Evolutionary conservation across 1,139 yeast genomes (phyloP).

Genomic region (Kodamaea arcana): DNA sequence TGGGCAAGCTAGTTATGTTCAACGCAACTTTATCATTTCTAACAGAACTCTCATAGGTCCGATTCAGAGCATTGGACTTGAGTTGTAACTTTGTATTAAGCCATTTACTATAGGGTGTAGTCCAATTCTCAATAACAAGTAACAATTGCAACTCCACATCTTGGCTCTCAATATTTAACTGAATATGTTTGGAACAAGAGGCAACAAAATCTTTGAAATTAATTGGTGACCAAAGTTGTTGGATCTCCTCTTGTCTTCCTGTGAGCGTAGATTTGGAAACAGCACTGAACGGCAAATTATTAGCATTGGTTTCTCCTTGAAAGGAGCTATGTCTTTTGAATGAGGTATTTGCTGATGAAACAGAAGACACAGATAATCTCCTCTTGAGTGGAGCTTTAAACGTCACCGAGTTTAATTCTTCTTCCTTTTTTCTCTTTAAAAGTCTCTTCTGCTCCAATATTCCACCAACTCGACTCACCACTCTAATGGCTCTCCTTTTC

Average conservation of each 20-base stretch:
- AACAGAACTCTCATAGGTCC: slow-evolving; percentile 25
- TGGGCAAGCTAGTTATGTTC: slow-evolving; percentile 36
- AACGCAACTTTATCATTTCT: slow-evolving; percentile 22
- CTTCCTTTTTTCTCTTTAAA: slow-evolving; percentile 27
- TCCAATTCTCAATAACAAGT: slow-evolving; percentile 45
- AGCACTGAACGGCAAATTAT: background rate
- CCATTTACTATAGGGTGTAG: slow-evolving; percentile 42
- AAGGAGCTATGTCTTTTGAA: too few species aligned
- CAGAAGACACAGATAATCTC: slow-evolving; percentile 14
- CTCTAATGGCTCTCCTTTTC: slow-evolving; percentile 21
- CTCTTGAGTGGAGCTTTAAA: slow-evolving; percentile 26
- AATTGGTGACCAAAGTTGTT: slow-evolving; percentile 40
- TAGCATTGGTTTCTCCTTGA: slow-evolving; percentile 12
- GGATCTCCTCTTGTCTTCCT: slow-evolving; percentile 30
- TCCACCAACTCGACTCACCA: slow-evolving; percentile 23
- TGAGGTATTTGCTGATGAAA: slow-evolving; percentile 10
- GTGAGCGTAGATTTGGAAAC: slow-evolving; percentile 12
- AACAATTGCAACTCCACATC: slow-evolving; percentile 27
- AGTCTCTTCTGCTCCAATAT: slow-evolving; percentile 19
- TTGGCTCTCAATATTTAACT: slow-evolving; percentile 17
- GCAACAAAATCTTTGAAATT: slow-evolving; percentile 24
- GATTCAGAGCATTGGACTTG: slow-evolving; percentile 22
- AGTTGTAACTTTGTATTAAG: slow-evolving; percentile 37
- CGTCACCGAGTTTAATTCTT: slow-evolving; percentile 41
- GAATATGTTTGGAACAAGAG: slow-evolving; percentile 21